Percentiles rank a stretch among this genome's conserved stretches.
Evolutionary conservation across 23 red algal species (phyloP).

Genomic region (Gracilaria caudata): DNA sequence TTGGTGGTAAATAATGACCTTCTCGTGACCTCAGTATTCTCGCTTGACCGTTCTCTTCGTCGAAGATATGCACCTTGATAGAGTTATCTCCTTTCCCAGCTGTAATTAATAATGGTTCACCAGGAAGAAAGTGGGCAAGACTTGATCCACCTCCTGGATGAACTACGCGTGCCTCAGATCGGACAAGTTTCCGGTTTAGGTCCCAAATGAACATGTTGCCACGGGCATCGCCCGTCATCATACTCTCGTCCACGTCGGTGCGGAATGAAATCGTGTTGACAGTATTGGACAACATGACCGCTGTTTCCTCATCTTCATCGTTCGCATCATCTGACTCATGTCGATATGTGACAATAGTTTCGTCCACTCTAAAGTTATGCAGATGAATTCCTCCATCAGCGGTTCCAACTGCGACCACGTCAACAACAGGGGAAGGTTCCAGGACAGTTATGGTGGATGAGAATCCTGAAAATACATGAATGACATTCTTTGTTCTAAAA

Average conservation of each 20-base stretch:
- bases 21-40: constrained; percentile 82
- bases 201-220: constrained; percentile 88
- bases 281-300: background rate
- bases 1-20: constrained; percentile 83
- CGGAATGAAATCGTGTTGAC: constrained; percentile 82
- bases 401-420: constrained; percentile 89
- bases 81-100: constrained; percentile 83
- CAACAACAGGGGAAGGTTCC: constrained; percentile 79
- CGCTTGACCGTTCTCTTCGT: constrained; percentile 52
- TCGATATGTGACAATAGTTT: constrained; percentile 57
- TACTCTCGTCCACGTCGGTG: constrained; percentile 69
- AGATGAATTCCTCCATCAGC: constrained; percentile 67
- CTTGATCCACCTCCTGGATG: constrained; percentile 73
- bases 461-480: constrained; percentile 73
- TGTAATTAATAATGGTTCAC: constrained; percentile 83
- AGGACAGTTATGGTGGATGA: constrained; percentile 53
- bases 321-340: constrained; percentile 16
- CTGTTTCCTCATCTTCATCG: background rate
- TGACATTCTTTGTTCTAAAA: constrained; percentile 55
- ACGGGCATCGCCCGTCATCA: constrained; percentile 61
- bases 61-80: constrained; percentile 92
- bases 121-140: constrained; percentile 63
- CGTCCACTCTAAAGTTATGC: constrained; percentile 72
- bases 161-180: constrained; percentile 55
- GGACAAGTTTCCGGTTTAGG: constrained; percentile 57